These are phyloP conservation scores for Paramecium sexaurelia DNA, from an alignment of 73 alveolate species.

Conservation along the genomic window DNA sequence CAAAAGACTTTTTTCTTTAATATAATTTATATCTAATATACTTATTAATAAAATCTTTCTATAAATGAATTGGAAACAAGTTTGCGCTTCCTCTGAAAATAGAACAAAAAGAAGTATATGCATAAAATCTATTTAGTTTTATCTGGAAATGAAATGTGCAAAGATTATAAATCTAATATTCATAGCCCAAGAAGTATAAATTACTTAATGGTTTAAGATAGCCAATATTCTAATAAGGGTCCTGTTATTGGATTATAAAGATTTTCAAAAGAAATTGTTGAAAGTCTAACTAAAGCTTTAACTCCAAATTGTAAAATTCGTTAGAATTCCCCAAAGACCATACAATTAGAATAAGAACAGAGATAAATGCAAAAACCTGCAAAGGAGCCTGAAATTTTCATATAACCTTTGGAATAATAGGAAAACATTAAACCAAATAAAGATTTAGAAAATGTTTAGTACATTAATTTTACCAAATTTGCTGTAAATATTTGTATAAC, in stretches of 20 bases:
- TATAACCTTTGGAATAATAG: background rate
- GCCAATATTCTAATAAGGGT: background rate
- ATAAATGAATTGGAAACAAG: slow-evolving; percentile 18
- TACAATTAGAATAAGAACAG: background rate
- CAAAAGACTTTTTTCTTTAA: background rate
- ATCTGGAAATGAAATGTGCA: background rate
- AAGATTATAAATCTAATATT: background rate
- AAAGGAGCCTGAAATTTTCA: background rate
- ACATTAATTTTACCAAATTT: slow-evolving; percentile 35
- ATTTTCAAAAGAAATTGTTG: background rate
- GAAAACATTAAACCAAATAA: background rate
- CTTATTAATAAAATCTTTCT: slow-evolving; percentile 5
- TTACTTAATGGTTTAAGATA: background rate
- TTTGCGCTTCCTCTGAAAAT: background rate
- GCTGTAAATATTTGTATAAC: background rate
- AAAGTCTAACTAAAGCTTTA: slow-evolving; percentile 30
- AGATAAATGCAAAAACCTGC: background rate
- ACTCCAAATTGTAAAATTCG: slow-evolving; percentile 50
- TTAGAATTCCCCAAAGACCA: slow-evolving; percentile 5
- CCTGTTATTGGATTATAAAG: background rate
- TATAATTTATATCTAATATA: slow-evolving; percentile 33
- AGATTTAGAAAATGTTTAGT: background rate
- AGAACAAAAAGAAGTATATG: background rate
- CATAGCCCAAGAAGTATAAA: slow-evolving; percentile 10
- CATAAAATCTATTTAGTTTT: background rate